Conservation (phyloP, 75 land plant genomes). For the Cupressus sempervirens region DNA sequence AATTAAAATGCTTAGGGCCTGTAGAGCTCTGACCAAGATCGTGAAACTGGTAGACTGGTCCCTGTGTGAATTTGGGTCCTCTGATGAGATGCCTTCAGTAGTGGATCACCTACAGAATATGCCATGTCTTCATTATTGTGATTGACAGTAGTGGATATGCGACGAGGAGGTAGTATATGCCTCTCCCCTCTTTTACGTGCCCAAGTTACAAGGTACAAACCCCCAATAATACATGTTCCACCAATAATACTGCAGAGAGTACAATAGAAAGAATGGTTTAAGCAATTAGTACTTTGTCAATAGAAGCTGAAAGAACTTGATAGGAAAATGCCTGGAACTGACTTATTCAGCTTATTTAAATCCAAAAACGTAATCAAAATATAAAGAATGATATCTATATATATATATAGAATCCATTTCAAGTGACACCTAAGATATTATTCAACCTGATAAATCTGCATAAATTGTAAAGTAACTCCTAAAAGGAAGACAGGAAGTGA, state of each 20-base stretch:
- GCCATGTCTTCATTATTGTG: background rate
- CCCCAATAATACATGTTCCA: slow-evolving; percentile 33
- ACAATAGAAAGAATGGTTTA: slow-evolving; percentile 6
- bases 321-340: background rate
- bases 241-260: slow-evolving; percentile 35
- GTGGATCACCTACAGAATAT: slow-evolving; percentile 6
- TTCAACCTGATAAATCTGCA: background rate
- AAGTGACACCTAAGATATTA: background rate
- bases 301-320: background rate
- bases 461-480: background rate
- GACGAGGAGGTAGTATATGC: background rate
- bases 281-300: background rate
- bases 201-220: slow-evolving; percentile 50
- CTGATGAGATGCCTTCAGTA: slow-evolving; percentile 10
- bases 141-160: background rate
- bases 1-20: background rate
- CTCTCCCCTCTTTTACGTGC: slow-evolving; percentile 32
- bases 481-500: background rate
- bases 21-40: slow-evolving; percentile 11
- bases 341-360: background rate
- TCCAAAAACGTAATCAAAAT: background rate
- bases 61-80: slow-evolving; percentile 1
- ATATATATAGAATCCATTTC: background rate
- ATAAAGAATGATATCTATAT: background rate
- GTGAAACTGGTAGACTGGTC: slow-evolving; percentile 2